These are phyloP conservation scores for Torulaspora maleeae DNA, from an alignment of 805 yeast genomes.

Conservation along the genomic window DNA sequence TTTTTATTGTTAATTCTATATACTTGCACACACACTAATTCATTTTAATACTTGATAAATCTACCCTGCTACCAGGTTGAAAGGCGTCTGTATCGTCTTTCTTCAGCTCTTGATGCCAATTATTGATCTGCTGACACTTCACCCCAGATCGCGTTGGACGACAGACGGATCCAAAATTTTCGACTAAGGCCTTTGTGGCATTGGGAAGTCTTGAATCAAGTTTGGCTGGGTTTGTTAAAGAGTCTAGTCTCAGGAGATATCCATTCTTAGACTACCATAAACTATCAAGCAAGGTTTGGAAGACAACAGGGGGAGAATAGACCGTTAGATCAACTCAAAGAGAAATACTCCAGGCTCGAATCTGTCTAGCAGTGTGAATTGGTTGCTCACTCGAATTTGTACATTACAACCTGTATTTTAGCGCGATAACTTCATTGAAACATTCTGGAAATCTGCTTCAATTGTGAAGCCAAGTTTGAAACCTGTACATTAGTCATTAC, in stretches of 20 bases:
- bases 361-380: conserved; percentile 6
- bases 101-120: too few relatives aligned
- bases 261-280: not conserved
- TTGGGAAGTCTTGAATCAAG: not conserved
- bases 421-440: conserved; percentile 4
- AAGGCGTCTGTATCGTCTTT: too few relatives aligned
- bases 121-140: too few relatives aligned
- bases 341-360: not conserved
- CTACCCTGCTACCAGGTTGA: too few relatives aligned
- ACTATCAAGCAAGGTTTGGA: not conserved
- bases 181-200: not conserved
- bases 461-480: conserved; percentile 6
- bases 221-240: not conserved
- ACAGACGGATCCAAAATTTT: conserved; percentile 1
- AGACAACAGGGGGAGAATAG: not conserved
- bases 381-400: conserved; percentile 8
- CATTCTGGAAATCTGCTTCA: not conserved
- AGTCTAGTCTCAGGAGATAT: not conserved
- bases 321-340: not conserved
- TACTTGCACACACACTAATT: conserved; percentile 19
- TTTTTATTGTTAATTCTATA: conserved; percentile 12
- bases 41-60: conserved; percentile 7
- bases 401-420: conserved; percentile 12
- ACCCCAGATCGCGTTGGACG: too few relatives aligned
- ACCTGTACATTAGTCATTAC: conserved; percentile 12